Percentiles rank a stretch among this genome's conserved stretches.
phyloP scores from a whole-genome alignment of 495 filamentous ascomycete genomes.

The Rhizodiscina lignyota region DNA sequence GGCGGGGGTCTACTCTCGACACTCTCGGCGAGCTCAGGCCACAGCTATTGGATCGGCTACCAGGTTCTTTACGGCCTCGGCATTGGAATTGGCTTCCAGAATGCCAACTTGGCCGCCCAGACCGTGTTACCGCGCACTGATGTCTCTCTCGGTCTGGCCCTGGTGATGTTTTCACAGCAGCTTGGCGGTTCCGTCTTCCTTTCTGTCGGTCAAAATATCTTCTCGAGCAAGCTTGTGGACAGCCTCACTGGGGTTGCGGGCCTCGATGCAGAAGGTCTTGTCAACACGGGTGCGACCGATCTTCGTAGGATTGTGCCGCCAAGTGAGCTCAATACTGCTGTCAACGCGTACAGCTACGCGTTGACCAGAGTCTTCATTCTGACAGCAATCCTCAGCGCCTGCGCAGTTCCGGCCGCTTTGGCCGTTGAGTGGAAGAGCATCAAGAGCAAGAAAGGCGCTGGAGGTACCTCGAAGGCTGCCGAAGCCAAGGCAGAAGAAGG shows the following conservation, averaged over 20 bases:
- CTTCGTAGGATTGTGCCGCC: constrained; percentile 2
- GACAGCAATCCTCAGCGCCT: constrained; percentile 8
- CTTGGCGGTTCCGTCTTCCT: background rate
- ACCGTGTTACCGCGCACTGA: background rate
- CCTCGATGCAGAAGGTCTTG: background rate
- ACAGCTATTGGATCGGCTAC: constrained; percentile 60
- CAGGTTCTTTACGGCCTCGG: constrained; percentile 56
- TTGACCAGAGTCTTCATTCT: constrained; percentile 10
- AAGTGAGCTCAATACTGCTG: background rate
- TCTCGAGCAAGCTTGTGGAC: background rate
- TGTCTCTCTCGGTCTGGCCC: background rate
- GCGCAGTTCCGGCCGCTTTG: constrained; percentile 7
- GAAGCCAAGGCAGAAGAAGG: background rate
- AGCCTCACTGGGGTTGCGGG: constrained; percentile 4
- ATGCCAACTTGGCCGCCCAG: constrained; percentile 50
- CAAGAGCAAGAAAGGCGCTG: constrained; percentile 3
- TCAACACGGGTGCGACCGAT: constrained; percentile 5
- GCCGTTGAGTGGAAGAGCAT: constrained; percentile 12
- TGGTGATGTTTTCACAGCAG: background rate
- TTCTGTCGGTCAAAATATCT: background rate
- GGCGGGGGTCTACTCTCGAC: constrained; percentile 58
- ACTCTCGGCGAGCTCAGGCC: constrained; percentile 33
- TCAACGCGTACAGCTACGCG: background rate
- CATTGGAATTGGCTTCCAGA: constrained; percentile 51
- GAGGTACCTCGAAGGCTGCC: too few species aligned